A percentile compares a stretch with the other conserved stretches of the same genome.
Evolutionary conservation across 164 flowering plant genomes (phyloP).

Genomic region (Magnolia kwangsiensis): DNA sequence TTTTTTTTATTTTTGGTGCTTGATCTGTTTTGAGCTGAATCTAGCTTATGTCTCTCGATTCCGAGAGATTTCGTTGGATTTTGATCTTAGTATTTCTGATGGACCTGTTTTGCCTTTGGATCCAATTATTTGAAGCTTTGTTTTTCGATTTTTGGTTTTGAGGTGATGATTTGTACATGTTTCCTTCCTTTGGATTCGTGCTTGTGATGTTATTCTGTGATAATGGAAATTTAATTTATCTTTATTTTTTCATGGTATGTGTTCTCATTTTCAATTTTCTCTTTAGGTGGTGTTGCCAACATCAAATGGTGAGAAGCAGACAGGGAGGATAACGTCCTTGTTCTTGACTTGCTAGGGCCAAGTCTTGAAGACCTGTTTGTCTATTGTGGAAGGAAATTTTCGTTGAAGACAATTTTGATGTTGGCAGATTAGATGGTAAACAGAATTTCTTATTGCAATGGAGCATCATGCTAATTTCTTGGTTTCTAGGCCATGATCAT

Average conservation of each 20-base stretch:
- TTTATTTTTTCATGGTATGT: not conserved
- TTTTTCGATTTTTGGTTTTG: too few species aligned
- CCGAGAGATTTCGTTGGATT: too few species aligned
- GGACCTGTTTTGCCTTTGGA: too few species aligned
- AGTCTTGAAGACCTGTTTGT: conserved; percentile 96
- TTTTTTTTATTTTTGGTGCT: too few species aligned
- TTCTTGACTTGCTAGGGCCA: conserved; percentile 92
- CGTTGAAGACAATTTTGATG: conserved; percentile 88
- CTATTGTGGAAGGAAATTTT: conserved; percentile 91
- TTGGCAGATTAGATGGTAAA: conserved; percentile 98
- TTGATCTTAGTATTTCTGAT: too few species aligned
- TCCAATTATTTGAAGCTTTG: too few species aligned
- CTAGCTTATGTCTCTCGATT: too few species aligned
- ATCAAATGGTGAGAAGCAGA: conserved; percentile 89
- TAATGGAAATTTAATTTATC: too few species aligned
- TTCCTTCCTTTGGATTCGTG: too few species aligned
- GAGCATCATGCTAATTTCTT: not conserved
- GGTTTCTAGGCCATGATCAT: not conserved
- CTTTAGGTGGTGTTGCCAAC: conserved; percentile 81
- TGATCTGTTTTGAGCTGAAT: too few species aligned
- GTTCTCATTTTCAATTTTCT: not conserved
- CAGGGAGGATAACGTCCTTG: conserved; percentile 78
- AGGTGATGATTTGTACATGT: too few species aligned
- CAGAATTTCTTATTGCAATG: not conserved
- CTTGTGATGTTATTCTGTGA: too few species aligned